Evolutionary conservation across 1,284 basidiomycete species (phyloP).

Genomic region (Cerrena zonata): DNA sequence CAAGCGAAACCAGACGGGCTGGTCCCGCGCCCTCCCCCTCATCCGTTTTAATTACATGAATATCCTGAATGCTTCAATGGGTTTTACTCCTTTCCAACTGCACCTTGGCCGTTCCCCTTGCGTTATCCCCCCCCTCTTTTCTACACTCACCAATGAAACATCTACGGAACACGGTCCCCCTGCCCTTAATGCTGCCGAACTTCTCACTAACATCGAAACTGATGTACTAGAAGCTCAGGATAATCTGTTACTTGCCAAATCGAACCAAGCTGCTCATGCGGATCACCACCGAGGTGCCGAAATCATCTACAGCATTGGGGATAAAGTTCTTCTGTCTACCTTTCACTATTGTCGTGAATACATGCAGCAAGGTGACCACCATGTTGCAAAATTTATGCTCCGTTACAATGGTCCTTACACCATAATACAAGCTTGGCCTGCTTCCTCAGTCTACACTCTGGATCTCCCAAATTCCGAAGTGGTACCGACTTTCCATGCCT

Average conservation of each 20-base stretch:
- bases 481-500: no score
- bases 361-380: conserved; percentile 19
- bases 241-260: background rate
- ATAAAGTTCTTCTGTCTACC: conserved; percentile 27
- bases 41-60: conserved; percentile 33
- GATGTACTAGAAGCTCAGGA: background rate
- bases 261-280: conserved; percentile 1
- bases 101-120: conserved; percentile 26
- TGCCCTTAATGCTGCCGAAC: background rate
- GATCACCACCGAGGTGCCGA: conserved; percentile 1
- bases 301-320: conserved; percentile 18
- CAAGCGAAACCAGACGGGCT: conserved; percentile 28
- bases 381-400: conserved; percentile 32
- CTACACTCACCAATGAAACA: background rate
- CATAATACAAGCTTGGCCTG: conserved; percentile 13
- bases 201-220: no score
- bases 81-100: conserved; percentile 34
- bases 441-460: conserved; percentile 20
- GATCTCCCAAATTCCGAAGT: no score
- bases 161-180: background rate
- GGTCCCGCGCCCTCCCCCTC: conserved; percentile 26
- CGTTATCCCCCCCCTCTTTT: conserved; percentile 2
- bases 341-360: conserved; percentile 22
- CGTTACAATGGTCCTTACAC: conserved; percentile 30
- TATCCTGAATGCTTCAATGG: conserved; percentile 24